Evolutionary conservation across 179 eudicot genomes (phyloP), one percentile per base, ranked within the genome.

Genomic region (Corrigiola litoralis): DNA sequence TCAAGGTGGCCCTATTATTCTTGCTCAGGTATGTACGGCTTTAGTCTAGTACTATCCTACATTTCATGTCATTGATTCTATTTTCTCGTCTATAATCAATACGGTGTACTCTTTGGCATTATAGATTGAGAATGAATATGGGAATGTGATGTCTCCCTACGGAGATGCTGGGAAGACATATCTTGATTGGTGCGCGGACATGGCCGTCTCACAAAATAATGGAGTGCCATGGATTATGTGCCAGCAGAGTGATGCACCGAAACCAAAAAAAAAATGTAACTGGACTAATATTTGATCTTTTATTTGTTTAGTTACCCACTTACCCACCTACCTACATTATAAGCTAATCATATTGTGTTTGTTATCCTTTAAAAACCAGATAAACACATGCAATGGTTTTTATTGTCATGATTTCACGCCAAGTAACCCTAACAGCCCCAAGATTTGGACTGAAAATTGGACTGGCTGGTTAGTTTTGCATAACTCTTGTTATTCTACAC

Each of bases 391-490:
- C 72, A 87, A 83, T 66, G 88, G 90, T 7, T 84, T 77, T 67
- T 83, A 87, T 33, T 87, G 95, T 67, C 87, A 82, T 67, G 54
- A 47, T 40, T 87, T 75, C 64, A 66, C 72, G 21, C 58, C 84
- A 72, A 71, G 64, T 9, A 51, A 65, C 37, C 55, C 56, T 27
- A 61, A 64, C 64, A 83, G 80, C 66, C 95, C 95, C 36, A 71
- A 67, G 61, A 79, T 87, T 77, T 87, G 95, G 95, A 85, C 95
- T 24, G 90, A 87, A 62, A 84, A 85, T 62, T 87, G 81, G 65
- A 52, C 75, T 63, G 90, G 90, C 70, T 83, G 89, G 95, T 87
- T 72, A 62, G 61, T 46, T 58, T 20, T 40, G n/a, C n/a, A n/a
- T n/a, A n/a, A n/a, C n/a, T n/a, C n/a, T n/a, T n/a, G n/a, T n/a